phyloP scores from a whole-genome alignment of 805 yeast genomes.

The Yamadazyma paraphyllophila region DNA sequence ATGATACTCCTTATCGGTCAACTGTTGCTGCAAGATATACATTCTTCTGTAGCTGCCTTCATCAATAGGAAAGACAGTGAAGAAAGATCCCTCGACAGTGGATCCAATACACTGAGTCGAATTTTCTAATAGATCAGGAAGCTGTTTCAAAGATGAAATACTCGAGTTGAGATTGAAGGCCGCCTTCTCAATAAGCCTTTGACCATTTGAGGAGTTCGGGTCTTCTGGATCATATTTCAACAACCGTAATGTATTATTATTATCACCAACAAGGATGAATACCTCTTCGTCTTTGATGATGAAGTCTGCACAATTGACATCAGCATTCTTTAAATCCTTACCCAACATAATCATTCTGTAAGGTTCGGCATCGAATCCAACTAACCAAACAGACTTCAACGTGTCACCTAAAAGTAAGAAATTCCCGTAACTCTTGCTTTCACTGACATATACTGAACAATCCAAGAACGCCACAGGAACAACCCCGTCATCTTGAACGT shows the following conservation, averaged over 20 bases:
- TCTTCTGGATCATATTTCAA: constrained; percentile 92
- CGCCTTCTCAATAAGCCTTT: constrained; percentile 63
- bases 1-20: constrained; percentile 73
- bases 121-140: constrained; percentile 39
- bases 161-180: constrained; percentile 67
- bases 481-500: constrained; percentile 81
- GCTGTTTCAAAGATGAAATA: constrained; percentile 52
- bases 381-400: constrained; percentile 70
- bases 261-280: constrained; percentile 66
- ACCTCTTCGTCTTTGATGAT: constrained; percentile 68
- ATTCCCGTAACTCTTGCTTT: constrained; percentile 80
- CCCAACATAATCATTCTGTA: constrained; percentile 79
- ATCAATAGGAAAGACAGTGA: constrained; percentile 66
- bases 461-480: constrained; percentile 94
- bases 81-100: constrained; percentile 76
- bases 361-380: constrained; percentile 94
- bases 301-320: constrained; percentile 74
- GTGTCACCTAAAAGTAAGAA: constrained; percentile 80
- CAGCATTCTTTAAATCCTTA: constrained; percentile 63
- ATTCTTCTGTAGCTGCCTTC: constrained; percentile 78
- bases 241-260: constrained; percentile 62
- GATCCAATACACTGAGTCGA: constrained; percentile 66
- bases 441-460: constrained; percentile 74
- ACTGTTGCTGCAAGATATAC: constrained; percentile 83
- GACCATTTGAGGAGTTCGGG: constrained; percentile 78